phyloP scores from a whole-genome alignment of 805 yeast species.

The Metschnikowia lochheadii region DNA sequence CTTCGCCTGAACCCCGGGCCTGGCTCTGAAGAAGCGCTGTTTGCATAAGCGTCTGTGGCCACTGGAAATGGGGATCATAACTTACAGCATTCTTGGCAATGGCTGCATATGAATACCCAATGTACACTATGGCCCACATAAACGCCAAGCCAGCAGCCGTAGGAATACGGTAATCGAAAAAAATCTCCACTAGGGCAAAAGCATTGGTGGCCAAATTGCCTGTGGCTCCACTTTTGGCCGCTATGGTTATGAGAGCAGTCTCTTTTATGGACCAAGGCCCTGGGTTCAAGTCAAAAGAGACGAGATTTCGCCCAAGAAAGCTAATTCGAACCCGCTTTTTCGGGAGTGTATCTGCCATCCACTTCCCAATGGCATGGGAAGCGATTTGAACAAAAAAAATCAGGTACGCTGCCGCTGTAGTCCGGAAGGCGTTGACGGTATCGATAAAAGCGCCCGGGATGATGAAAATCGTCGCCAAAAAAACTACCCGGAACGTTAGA shows the following conservation, averaged over 20 bases:
- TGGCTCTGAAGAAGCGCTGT: conserved; percentile 30
- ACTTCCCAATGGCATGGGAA: conserved; percentile 45
- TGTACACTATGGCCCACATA: conserved; percentile 51
- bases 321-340: conserved; percentile 18
- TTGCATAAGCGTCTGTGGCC: conserved; percentile 52
- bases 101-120: conserved; percentile 52
- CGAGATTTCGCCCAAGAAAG: conserved; percentile 7
- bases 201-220: conserved; percentile 49
- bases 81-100: conserved; percentile 43
- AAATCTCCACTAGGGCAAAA: conserved; percentile 43
- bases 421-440: conserved; percentile 40
- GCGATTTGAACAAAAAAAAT: conserved; percentile 50
- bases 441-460: conserved; percentile 42
- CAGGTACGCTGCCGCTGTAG: conserved; percentile 48
- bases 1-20: conserved; percentile 3
- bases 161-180: conserved; percentile 35
- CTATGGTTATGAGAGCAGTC: conserved; percentile 47
- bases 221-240: conserved; percentile 51
- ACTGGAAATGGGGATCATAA: conserved; percentile 46
- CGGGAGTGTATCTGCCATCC: conserved; percentile 43
- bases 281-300: conserved; percentile 39
- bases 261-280: conserved; percentile 57
- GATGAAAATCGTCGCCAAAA: conserved; percentile 32
- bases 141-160: conserved; percentile 35
- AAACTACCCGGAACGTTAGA: conserved; percentile 33